Base-by-base conservation (phyloP, 257 asterid species). In the Rehmannia glutinosa region DNA sequence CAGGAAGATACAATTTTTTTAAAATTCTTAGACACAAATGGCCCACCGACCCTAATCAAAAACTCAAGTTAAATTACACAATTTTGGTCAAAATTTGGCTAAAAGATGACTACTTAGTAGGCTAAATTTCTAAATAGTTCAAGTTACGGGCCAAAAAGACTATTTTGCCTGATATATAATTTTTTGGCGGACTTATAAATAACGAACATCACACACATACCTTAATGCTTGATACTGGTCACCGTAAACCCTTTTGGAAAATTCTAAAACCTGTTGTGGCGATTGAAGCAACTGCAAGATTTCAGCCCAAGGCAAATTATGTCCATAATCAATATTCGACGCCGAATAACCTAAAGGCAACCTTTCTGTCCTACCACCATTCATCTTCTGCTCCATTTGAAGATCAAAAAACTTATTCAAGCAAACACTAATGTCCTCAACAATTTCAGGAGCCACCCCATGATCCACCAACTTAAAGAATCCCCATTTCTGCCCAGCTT, bases 251-350 rank as follows among this genome's bases (percentile, higher is more conserved):
- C 52, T 52, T 9, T 23, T 21, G 1, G 77, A 46, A 1, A 71
- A 71, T 38, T 64, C 70, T 2, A 59, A 33, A 25, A 71, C 68
- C 46, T 65, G 72, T 33, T 65, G 43, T 15, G 77, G 73, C 8
- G 74, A 76, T 39, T 59, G 77, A 15, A 76, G 71, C 50, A 71
- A 42, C 67, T 66, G 77, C 57, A 65, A 43, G 35, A 71, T 76
- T 16, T 71, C 77, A 1, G 73, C 77, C 77, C 77, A 76, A 25
- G 77, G 74, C 32, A 76, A 66, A 50, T 76, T 76, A 4, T 51
- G 21, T 8, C 63, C 62, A 19, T 71, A 66, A 39, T 71, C 64
- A 21, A 70, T 35, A 32, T 71, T 71, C 1, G 74, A 70, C 0
- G 77, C 64, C 1, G 66, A 71, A 50, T 71, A 65, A 1, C 59